A percentile compares a stretch with the other conserved stretches of the same genome.
phyloP scores from a whole-genome alignment of 176 grass and related monocot genomes.

The Zea mays region DNA sequence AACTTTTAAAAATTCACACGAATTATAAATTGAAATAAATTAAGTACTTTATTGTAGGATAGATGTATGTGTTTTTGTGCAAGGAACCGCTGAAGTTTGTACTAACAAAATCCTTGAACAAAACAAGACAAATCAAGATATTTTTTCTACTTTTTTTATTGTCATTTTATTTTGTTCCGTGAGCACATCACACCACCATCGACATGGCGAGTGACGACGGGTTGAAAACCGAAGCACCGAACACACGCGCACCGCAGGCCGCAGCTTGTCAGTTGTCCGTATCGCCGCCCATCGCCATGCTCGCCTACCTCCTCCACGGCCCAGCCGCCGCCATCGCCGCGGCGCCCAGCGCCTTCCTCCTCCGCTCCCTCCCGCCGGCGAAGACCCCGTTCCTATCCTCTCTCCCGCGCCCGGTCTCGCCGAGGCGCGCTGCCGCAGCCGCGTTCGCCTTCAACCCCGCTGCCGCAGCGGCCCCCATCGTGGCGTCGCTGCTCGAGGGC shows the following conservation, averaged over 20 bases:
- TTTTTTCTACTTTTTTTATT: background rate
- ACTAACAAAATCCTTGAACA: conserved; percentile 7
- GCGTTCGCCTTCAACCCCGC: conserved; percentile 11
- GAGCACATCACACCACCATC: background rate
- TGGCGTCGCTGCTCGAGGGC: conserved; percentile 71
- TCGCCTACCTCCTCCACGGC: conserved; percentile 54
- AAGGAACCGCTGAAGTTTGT: background rate
- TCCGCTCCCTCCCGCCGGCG: conserved; percentile 27
- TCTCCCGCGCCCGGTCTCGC: conserved; percentile 30
- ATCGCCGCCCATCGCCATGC: conserved; percentile 54
- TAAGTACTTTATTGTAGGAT: background rate
- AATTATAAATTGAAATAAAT: no score
- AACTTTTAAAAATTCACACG: no score
- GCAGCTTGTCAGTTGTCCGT: background rate
- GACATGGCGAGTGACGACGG: conserved; percentile 7
- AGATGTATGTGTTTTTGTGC: background rate
- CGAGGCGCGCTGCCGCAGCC: conserved; percentile 34
- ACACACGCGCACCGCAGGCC: background rate
- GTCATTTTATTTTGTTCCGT: background rate
- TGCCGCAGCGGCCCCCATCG: conserved; percentile 42
- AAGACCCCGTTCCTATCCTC: conserved; percentile 60
- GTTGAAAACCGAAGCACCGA: conserved; percentile 11
- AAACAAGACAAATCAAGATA: background rate
- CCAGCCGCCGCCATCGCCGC: conserved; percentile 32
- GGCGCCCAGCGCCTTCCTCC: conserved; percentile 44